Evolutionary conservation across 345 rosid species (phyloP).

Genomic region (Crucihimalaya himalaica): DNA sequence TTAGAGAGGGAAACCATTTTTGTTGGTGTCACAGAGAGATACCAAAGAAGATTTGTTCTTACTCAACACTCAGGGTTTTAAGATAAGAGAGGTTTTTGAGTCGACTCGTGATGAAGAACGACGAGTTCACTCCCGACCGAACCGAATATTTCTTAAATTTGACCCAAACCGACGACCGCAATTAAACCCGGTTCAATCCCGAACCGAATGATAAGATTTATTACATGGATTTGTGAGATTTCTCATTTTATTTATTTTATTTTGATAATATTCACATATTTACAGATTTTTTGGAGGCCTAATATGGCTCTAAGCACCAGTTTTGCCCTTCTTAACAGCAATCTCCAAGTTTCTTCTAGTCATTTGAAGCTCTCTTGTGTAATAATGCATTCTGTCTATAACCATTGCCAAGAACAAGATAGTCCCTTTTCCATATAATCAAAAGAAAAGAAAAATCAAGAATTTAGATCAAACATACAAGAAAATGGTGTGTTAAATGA

Average conservation of each 20-base stretch:
- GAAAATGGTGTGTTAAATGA: not conserved
- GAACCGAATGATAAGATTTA: not conserved
- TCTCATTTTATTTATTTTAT: not conserved
- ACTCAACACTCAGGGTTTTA: conserved; percentile 30
- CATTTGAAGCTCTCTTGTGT: conserved; percentile 43
- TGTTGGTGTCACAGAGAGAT: conserved; percentile 21
- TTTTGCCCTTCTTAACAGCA: conserved; percentile 35
- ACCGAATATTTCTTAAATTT: not conserved
- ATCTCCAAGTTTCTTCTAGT: conserved; percentile 39
- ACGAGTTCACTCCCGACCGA: conserved; percentile 39
- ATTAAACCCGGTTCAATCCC: conserved; percentile 19
- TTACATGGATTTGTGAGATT: not conserved
- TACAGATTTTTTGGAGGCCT: not conserved
- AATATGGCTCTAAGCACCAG: not conserved
- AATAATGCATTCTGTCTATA: conserved; percentile 43
- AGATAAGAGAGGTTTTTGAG: conserved; percentile 45
- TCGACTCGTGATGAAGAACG: conserved; percentile 12
- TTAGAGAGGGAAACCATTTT: conserved; percentile 41
- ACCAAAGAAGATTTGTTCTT: not conserved
- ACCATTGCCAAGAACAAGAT: conserved; percentile 41
- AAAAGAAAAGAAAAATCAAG: not conserved
- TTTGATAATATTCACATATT: not conserved
- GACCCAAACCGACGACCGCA: not conserved
- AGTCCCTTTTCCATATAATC: conserved; percentile 20
- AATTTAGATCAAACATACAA: not conserved